Evolutionary conservation across 2,329 filamentous ascomycete species (phyloP), one percentile per base, ranked within the genome.

Genomic region (Aspergillus clavatus): DNA sequence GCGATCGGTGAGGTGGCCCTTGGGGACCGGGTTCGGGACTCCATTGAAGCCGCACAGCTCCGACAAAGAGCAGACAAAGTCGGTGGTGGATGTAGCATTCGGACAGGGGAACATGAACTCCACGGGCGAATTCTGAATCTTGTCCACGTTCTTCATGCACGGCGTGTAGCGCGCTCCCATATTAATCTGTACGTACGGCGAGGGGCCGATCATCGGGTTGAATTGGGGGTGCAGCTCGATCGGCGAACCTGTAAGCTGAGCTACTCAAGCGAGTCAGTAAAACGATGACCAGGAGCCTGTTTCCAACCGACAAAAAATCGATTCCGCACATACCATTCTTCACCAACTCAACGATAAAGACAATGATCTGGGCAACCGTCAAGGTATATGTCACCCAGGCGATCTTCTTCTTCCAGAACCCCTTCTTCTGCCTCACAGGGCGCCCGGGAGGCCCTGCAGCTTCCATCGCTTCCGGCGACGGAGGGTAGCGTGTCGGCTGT

Each of bases 121-220:
- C 7, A 57, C 41, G 3, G 52, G 55, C 22, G 57, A 54, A 46
- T 73, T 60, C 53, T 73, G 71, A 12, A 73, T 58, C 4, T 63
- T 60, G 18, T 67, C 61, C 5, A 69, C 66, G 36, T 87, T 89
- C 72, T 91, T 90, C 93, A 98, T 98, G 69, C 93, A 98, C 5
- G 90, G 88, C 3, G 86, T 81, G 63, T 87, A 98, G 50, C 93
- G 84, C 31, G 90, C 88, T 47, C 93, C 93, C 88, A 98, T 95
- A 68, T 95, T 95, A 73, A 97, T 95, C 58, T 95, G 81, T 19
- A 97, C 82, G 56, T 89, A 88, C 1, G 84, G 80, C 4, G 90
- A 95, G 1, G 93, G 93, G 0, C 93, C 93, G 61, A 98, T 95
- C 89, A 98, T 95, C 47, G 87, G 86, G 70, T 97, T 98, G 73